A percentile compares a stretch with the other conserved stretches of the same genome.
phyloP scores from a whole-genome alignment of 2,329 filamentous ascomycete genomes.

The Aspergillus clavatus region DNA sequence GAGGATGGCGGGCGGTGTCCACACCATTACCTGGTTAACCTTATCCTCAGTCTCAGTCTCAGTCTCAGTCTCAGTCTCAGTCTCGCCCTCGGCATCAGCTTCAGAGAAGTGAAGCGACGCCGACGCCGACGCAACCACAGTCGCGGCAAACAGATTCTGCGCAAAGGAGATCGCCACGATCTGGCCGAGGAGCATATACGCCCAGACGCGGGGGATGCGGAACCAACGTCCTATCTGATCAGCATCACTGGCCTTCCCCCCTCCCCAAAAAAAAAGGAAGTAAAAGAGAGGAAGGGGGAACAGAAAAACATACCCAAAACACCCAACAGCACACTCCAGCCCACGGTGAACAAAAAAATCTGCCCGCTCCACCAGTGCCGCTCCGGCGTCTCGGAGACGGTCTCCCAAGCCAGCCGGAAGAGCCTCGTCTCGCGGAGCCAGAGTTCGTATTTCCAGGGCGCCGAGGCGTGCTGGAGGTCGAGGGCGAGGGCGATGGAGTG shows the following conservation, averaged over 20 bases:
- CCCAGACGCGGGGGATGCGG: slow-evolving; percentile 51
- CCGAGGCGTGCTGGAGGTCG: no score
- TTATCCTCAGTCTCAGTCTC: no score
- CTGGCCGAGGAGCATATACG: slow-evolving; percentile 57
- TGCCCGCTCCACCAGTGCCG: slow-evolving; percentile 62
- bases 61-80: no score
- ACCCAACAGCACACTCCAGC: slow-evolving; percentile 55
- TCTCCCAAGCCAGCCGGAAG: slow-evolving; percentile 50
- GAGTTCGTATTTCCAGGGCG: no score
- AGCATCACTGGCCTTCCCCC: no score
- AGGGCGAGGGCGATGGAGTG: no score
- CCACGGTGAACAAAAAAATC: slow-evolving; percentile 50
- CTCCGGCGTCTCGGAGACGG: slow-evolving; percentile 51
- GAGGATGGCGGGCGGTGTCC: no score
- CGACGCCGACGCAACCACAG: not conserved
- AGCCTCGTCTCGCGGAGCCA: slow-evolving; percentile 54
- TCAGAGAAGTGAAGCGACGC: slow-evolving; percentile 19
- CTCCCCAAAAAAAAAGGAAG: no score
- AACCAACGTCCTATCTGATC: slow-evolving; percentile 52
- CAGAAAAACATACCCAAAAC: slow-evolving; percentile 46
- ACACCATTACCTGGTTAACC: no score
- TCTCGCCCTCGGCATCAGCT: no score
- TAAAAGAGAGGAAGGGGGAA: slow-evolving; percentile 6
- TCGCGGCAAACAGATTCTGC: slow-evolving; percentile 55
- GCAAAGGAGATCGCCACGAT: slow-evolving; percentile 58